phyloP scores from a whole-genome alignment of 1,284 basidiomycete genomes.

The Wolfiporia cocos region DNA sequence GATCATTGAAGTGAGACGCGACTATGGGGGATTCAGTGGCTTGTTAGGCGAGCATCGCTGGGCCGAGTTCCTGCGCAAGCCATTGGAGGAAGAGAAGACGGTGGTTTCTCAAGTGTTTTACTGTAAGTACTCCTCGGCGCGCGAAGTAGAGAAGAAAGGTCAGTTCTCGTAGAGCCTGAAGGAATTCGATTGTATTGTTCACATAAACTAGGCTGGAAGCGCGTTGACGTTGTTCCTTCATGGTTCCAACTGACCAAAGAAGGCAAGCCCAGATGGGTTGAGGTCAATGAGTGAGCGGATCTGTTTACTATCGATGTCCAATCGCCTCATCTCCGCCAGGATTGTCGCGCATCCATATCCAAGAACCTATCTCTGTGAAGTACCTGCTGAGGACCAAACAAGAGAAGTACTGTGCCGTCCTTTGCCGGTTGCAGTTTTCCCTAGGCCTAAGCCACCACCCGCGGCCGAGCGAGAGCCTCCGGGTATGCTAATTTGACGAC shows the following conservation, averaged over 20 bases:
- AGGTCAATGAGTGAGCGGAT: background rate
- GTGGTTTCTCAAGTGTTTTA: conserved; percentile 46
- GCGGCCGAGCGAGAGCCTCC: too few species aligned
- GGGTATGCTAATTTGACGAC: too few species aligned
- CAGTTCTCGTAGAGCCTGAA: conserved; percentile 7
- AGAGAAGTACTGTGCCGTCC: conserved; percentile 51
- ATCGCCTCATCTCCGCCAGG: conserved; percentile 22
- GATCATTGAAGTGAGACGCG: conserved; percentile 50
- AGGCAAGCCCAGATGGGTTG: conserved; percentile 21
- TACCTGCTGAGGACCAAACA: conserved; percentile 49
- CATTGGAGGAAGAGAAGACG: conserved; percentile 35
- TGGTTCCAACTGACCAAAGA: conserved; percentile 45
- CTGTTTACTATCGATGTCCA: background rate
- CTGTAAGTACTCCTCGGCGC: conserved; percentile 37
- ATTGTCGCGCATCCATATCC: conserved; percentile 49
- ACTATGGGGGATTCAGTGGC: conserved; percentile 29
- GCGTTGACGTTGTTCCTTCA: conserved; percentile 39
- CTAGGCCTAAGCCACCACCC: conserved; percentile 7
- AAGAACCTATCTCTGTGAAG: conserved; percentile 40
- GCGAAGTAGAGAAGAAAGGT: conserved; percentile 42
- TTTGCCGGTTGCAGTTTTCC: conserved; percentile 32
- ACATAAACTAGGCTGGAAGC: conserved; percentile 72
- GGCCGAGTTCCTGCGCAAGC: conserved; percentile 43
- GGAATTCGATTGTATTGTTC: conserved; percentile 4
- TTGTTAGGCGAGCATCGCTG: conserved; percentile 64